Base-by-base conservation (phyloP, 345 rosid species). In the Lenwebbia sp. region DNA sequence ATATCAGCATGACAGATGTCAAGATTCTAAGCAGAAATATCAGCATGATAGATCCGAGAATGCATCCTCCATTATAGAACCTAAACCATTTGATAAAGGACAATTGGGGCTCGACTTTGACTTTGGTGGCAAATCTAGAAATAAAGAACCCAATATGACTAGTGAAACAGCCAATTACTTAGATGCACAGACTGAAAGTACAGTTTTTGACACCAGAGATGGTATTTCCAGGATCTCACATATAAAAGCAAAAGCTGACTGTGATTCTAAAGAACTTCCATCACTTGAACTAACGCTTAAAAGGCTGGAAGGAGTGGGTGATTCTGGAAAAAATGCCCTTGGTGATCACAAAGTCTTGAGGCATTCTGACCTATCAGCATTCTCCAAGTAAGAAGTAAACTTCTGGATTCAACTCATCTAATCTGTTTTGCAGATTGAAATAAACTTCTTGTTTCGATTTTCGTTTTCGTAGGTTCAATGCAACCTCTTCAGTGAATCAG, bases 311-410 rank as follows among this genome's bases (percentile, higher is more conserved):
- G 92, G 93, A 56, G 90, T 40, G 44, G 89, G 85, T 44, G 93
- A 90, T 75, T n/a, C 62, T 70, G 90, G 86, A 40, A 90, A 81
- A 86, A 57, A 89, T 84, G 88, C 88, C 82, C 85, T 78, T 44
- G 90, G 90, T 85, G 95, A 93, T 51, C 90, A 56, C 86, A 93
- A 90, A 87, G 89, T 90, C 87, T 84, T 96, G 88, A 91, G 91
- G 87, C 97, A 92, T 87, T 96, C 95, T 56, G 90, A 90, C 90
- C 89, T 89, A 51, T 96, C 97, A 87, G 95, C 96, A 56, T 94
- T 94, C 92, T 94, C 95, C 54, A 96, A 92, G 98, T 94, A 91
- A 89, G 90, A 84, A 86, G 84, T 44, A 57, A 60, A 56, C 52
- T 51, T 74, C 17, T 40, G 26, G 84, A 76, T 83, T 51, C 10